A percentile compares a stretch with the other conserved stretches of the same genome.
Conservation (phyloP, 495 filamentous ascomycete genomes). For the Tetracladium setigerum region DNA sequence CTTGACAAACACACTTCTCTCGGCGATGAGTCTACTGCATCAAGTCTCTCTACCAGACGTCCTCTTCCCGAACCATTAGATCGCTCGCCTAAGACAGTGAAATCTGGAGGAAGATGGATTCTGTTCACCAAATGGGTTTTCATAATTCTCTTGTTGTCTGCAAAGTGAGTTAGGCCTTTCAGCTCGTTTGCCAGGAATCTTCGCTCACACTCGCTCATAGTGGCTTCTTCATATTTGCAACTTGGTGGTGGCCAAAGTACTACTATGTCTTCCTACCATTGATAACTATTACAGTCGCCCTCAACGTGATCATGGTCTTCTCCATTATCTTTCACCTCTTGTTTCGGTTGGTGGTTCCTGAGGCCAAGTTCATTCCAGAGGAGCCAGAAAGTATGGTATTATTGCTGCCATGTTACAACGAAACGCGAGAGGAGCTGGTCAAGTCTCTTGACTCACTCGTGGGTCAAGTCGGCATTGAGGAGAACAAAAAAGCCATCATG, state of each 20-base stretch:
- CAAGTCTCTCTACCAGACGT: background rate
- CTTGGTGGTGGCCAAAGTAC: constrained; percentile 20
- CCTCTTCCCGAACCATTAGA: too few species aligned
- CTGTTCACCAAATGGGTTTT: constrained; percentile 10
- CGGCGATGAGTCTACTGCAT: background rate
- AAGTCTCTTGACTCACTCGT: constrained; percentile 27
- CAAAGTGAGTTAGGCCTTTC: constrained; percentile 13
- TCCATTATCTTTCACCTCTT: constrained; percentile 1
- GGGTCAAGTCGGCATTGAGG: constrained; percentile 18
- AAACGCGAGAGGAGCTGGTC: constrained; percentile 22
- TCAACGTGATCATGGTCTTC: constrained; percentile 22
- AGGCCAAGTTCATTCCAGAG: constrained; percentile 17
- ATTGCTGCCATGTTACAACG: constrained; percentile 28
- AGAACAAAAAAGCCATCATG: constrained; percentile 57
- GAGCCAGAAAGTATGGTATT: constrained; percentile 22
- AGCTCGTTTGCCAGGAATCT: background rate
- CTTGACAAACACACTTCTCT: background rate
- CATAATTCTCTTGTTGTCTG: constrained; percentile 9
- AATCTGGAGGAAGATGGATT: too few species aligned
- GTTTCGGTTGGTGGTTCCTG: constrained; percentile 10
- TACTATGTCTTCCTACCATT: constrained; percentile 23
- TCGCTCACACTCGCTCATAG: background rate
- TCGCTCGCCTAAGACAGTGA: too few species aligned
- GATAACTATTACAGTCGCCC: constrained; percentile 20
- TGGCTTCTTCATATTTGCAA: constrained; percentile 22